Evolutionary conservation across 345 rosid genomes (phyloP).

Genomic region (Salix dunnii): DNA sequence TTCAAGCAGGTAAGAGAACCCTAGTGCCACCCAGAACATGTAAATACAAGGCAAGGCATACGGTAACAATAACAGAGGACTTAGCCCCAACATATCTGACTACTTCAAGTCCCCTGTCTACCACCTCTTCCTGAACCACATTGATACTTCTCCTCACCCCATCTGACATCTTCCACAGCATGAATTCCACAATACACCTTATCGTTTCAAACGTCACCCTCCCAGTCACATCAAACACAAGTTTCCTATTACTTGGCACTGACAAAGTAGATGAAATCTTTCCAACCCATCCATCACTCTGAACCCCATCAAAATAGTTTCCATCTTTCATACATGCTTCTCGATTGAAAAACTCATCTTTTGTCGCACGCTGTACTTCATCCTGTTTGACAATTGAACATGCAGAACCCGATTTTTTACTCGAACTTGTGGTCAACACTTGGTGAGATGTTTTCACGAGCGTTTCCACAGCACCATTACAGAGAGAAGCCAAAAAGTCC

Average conservation of each 20-base stretch:
- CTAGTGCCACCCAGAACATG: conserved; percentile 51
- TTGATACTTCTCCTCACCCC: conserved; percentile 46
- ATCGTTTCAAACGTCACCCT: conserved; percentile 74
- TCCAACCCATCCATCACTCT: conserved; percentile 46
- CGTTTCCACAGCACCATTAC: conserved; percentile 75
- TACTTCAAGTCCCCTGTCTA: conserved; percentile 62
- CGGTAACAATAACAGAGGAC: conserved; percentile 64
- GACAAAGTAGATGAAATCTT: conserved; percentile 57
- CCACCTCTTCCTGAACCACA: conserved; percentile 52
- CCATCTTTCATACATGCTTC: conserved; percentile 25
- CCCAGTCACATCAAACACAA: conserved; percentile 89
- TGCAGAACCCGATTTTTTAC: conserved; percentile 12
- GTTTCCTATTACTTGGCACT: conserved; percentile 66
- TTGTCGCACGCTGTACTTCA: conserved; percentile 15
- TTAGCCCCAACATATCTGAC: conserved; percentile 62
- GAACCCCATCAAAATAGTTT: conserved; percentile 30
- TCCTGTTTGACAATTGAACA: conserved; percentile 29
- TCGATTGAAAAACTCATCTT: conserved; percentile 17
- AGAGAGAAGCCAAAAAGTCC: conserved; percentile 69
- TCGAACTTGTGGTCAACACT: conserved; percentile 48
- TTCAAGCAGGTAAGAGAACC: conserved; percentile 47
- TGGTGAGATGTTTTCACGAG: conserved; percentile 75
- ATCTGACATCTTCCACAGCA: conserved; percentile 61
- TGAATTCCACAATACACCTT: conserved; percentile 54
- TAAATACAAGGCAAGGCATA: conserved; percentile 75